phyloP scores from a whole-genome alignment of 108 stramenopile species.

The Aurantiochytrium sp. region DNA sequence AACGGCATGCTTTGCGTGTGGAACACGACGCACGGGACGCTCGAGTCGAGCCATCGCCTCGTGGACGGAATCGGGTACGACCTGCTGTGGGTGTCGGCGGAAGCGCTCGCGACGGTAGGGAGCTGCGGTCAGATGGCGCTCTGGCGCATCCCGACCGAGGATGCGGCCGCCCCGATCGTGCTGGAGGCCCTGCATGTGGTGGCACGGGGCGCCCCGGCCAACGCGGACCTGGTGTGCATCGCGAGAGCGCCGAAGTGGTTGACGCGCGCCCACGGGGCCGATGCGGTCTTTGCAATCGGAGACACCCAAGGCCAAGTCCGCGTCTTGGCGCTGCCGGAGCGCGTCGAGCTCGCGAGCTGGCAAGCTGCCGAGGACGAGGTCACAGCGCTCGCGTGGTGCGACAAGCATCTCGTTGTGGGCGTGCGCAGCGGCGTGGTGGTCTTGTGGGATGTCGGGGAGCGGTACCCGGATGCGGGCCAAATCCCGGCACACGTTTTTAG shows the following conservation, averaged over 20 bases:
- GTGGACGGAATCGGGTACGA: neutral
- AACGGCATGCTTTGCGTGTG: constrained; percentile 4
- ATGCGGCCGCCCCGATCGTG: neutral
- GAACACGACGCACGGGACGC: neutral
- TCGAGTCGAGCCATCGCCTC: neutral
- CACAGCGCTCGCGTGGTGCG: neutral
- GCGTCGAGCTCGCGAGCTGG: neutral
- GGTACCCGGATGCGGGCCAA: neutral
- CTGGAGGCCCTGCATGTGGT: neutral
- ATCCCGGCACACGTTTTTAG: neutral
- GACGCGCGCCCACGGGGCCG: neutral
- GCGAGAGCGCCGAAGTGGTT: neutral
- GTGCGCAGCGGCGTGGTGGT: neutral
- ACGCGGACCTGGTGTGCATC: neutral
- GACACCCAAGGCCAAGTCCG: neutral
- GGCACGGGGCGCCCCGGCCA: neutral
- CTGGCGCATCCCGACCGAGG: neutral
- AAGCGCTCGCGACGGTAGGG: neutral
- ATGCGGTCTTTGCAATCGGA: neutral
- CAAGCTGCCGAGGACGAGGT: constrained; percentile 13
- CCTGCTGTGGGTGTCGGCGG: neutral
- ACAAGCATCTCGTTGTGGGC: neutral
- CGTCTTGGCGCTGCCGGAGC: constrained; percentile 1
- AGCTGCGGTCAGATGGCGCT: neutral
- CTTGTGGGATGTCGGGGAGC: neutral